Percentiles rank a stretch among this genome's conserved stretches.
phyloP scores from a whole-genome alignment of 2,329 filamentous ascomycete species.

The Beauveria australis region DNA sequence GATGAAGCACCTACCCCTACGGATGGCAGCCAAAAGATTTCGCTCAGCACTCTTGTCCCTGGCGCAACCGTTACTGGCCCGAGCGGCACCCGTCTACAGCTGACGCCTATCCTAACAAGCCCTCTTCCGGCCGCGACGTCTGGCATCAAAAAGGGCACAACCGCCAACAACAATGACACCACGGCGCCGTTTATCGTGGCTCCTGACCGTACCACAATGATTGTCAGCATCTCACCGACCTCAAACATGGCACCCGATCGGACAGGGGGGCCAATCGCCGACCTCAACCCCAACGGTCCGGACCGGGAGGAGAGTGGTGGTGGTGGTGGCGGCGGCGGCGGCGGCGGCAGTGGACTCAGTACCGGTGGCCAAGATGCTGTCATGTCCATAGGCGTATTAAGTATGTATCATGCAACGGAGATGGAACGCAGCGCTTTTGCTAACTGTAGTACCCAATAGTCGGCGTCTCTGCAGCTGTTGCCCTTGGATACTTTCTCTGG shows the following conservation, averaged over 20 bases:
- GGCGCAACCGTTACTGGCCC: background rate
- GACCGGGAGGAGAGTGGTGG: background rate
- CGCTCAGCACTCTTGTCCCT: background rate
- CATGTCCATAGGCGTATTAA: slow-evolving; percentile 1
- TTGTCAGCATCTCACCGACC: background rate
- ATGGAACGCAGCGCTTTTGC: background rate
- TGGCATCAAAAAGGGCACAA: background rate
- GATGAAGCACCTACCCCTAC: background rate
- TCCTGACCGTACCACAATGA: background rate
- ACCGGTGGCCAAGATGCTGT: background rate
- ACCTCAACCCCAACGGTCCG: background rate
- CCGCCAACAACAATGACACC: no score
- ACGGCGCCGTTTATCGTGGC: background rate
- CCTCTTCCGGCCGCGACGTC: background rate
- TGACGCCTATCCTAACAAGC: background rate
- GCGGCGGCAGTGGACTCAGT: background rate
- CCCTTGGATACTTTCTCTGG: slow-evolving; percentile 1
- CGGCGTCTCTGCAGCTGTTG: background rate
- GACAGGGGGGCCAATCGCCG: background rate
- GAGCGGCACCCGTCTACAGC: background rate
- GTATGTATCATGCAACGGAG: background rate
- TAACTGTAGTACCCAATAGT: background rate
- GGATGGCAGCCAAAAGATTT: background rate
- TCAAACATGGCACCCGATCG: background rate
- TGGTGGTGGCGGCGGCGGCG: background rate